phyloP scores from a whole-genome alignment of 176 grass and related monocot species.

The Lolium rigidum region DNA sequence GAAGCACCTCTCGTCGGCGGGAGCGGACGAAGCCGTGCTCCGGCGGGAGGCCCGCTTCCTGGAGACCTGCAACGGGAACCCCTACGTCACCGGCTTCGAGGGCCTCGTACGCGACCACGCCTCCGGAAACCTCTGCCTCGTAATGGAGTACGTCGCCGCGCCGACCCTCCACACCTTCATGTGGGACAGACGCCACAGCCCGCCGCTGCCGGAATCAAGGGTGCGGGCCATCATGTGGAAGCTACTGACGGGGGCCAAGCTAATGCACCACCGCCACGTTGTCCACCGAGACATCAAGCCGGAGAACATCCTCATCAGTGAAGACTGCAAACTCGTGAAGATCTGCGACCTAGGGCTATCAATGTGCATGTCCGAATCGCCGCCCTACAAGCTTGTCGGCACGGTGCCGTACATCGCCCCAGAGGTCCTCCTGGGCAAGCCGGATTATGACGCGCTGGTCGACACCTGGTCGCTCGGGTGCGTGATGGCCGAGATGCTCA shows the following conservation, averaged over 20 bases:
- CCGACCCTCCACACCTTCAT: neutral
- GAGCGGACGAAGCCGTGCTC: neutral
- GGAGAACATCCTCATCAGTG: slow-evolving; percentile 19
- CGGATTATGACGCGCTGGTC: slow-evolving; percentile 34
- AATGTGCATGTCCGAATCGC: neutral
- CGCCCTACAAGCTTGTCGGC: slow-evolving; percentile 35
- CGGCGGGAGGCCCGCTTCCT: slow-evolving; percentile 1
- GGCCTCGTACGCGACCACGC: slow-evolving; percentile 5
- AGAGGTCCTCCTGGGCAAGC: slow-evolving; percentile 21
- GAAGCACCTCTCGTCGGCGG: no score
- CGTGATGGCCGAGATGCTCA: slow-evolving; percentile 49
- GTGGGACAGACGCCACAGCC: neutral
- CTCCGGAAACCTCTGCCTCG: neutral
- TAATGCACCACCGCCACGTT: slow-evolving; percentile 2
- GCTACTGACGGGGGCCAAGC: slow-evolving; percentile 13
- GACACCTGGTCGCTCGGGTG: slow-evolving; percentile 54
- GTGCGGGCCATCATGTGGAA: slow-evolving; percentile 37
- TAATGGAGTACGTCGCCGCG: slow-evolving; percentile 35
- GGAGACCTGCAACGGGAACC: slow-evolving; percentile 2
- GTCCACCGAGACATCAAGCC: slow-evolving; percentile 37
- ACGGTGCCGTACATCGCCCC: slow-evolving; percentile 31
- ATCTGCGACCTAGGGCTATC: neutral
- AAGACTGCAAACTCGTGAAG: neutral
- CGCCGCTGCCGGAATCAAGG: slow-evolving; percentile 23
- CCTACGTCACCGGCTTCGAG: slow-evolving; percentile 31